These are phyloP conservation scores for Pestalotiopsis sp. DNA, from an alignment of 2,329 filamentous ascomycete genomes.

Conservation along the genomic window DNA sequence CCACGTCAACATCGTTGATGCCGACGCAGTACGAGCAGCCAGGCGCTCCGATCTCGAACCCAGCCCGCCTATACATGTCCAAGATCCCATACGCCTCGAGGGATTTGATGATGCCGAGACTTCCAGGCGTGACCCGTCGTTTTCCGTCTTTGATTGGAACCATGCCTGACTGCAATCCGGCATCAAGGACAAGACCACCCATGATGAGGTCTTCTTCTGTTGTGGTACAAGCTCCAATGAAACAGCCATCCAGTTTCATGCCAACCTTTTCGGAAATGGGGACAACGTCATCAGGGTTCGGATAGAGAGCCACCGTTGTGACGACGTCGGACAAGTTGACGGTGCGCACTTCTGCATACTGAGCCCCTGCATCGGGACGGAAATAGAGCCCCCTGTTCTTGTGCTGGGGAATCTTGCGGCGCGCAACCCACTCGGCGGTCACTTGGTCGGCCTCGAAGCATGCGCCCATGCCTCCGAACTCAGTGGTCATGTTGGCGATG, in stretches of 20 bases:
- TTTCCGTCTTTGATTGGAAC: constrained; percentile 34
- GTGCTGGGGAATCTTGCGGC: constrained; percentile 33
- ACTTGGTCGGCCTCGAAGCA: constrained; percentile 42
- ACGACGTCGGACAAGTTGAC: constrained; percentile 41
- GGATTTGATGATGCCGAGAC: constrained; percentile 38
- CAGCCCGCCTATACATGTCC: constrained; percentile 41
- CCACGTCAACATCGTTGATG: constrained; percentile 40
- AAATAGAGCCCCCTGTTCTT: constrained; percentile 38
- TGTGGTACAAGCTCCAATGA: constrained; percentile 50
- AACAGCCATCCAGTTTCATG: constrained; percentile 41
- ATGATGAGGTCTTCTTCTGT: constrained; percentile 46
- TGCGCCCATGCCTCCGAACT: constrained; percentile 46
- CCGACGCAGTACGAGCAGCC: constrained; percentile 49
- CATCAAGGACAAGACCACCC: constrained; percentile 41
- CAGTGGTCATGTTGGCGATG: constrained; percentile 49
- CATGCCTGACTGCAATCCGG: constrained; percentile 35
- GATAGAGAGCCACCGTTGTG: constrained; percentile 42
- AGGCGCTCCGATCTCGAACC: constrained; percentile 43
- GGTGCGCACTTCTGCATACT: constrained; percentile 37
- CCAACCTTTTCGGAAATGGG: constrained; percentile 35
- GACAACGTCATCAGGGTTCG: constrained; percentile 45
- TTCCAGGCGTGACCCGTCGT: constrained; percentile 42
- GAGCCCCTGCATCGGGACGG: constrained; percentile 38
- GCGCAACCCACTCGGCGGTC: constrained; percentile 36
- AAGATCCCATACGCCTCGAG: constrained; percentile 36